phyloP scores from a whole-genome alignment of 2,329 filamentous ascomycete species.

The Neofusicoccum kwambonambiense region DNA sequence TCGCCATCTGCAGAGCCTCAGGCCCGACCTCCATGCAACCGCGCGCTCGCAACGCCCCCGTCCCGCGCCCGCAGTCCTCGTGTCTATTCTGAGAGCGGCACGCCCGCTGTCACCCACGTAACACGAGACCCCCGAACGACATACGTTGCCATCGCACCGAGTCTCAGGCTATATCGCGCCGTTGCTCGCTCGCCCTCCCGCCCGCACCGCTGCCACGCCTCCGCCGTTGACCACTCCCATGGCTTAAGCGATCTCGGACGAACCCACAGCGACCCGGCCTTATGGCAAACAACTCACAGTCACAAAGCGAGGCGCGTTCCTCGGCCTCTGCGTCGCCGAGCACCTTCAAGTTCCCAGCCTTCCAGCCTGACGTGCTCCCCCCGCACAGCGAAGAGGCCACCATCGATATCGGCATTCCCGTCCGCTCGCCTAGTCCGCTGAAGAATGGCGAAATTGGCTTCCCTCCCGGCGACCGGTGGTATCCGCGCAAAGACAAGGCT shows the following conservation, averaged over 20 bases:
- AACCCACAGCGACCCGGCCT: constrained; percentile 6
- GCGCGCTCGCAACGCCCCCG: not conserved
- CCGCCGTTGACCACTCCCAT: constrained; percentile 12
- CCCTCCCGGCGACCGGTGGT: constrained; percentile 57
- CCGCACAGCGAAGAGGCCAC: constrained; percentile 32
- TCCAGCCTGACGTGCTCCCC: constrained; percentile 42
- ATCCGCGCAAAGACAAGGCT: constrained; percentile 56
- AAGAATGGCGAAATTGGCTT: constrained; percentile 19
- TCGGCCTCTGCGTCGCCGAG: constrained; percentile 25
- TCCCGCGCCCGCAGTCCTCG: not conserved
- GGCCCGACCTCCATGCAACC: not conserved
- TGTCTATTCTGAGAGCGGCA: not conserved
- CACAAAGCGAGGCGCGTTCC: constrained; percentile 11
- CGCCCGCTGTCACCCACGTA: not conserved
- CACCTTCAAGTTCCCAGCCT: constrained; percentile 48
- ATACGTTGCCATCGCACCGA: constrained; percentile 16
- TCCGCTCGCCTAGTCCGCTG: constrained; percentile 18
- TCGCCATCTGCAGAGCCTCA: constrained; percentile 7
- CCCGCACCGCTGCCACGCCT: not conserved
- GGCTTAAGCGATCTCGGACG: constrained; percentile 12
- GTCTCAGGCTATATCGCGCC: constrained; percentile 2
- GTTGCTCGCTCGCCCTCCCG: not conserved
- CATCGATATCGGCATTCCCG: constrained; percentile 16
- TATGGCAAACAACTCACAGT: constrained; percentile 15
- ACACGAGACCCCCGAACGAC: constrained; percentile 13